Evolutionary conservation across 148 eudicot species (phyloP).

Genomic region (Vaccinium myrtillus): DNA sequence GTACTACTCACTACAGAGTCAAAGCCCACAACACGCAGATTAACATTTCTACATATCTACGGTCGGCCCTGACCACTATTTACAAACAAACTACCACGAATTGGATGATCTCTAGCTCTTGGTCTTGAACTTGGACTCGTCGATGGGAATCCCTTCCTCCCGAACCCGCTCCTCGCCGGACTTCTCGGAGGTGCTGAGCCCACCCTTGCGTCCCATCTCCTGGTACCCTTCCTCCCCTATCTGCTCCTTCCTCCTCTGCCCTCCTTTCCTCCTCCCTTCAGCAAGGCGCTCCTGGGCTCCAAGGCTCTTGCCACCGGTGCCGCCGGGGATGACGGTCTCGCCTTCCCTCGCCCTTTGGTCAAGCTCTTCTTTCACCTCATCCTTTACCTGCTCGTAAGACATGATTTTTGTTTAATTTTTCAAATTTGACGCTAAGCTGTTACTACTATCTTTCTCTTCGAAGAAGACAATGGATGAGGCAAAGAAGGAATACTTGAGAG

Average conservation of each 20-base stretch:
- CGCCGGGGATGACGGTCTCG: slow-evolving; percentile 34
- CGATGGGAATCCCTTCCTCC: slow-evolving; percentile 21
- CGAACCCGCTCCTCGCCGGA: slow-evolving; percentile 18
- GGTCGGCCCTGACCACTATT: too few relatives aligned
- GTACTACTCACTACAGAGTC: too few relatives aligned
- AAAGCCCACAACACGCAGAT: too few relatives aligned
- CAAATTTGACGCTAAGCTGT: too few relatives aligned
- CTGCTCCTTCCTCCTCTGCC: slow-evolving; percentile 51
- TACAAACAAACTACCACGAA: too few relatives aligned
- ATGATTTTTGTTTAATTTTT: not conserved
- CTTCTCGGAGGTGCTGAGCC: slow-evolving; percentile 22
- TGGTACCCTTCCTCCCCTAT: not conserved
- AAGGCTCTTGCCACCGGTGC: slow-evolving; percentile 36
- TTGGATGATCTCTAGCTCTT: not conserved
- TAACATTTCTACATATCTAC: too few relatives aligned
- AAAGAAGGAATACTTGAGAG: not conserved
- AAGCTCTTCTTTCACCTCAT: slow-evolving; percentile 7
- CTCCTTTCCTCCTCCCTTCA: slow-evolving; percentile 43
- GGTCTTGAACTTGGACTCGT: slow-evolving; percentile 29
- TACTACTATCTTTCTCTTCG: too few relatives aligned
- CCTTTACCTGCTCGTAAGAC: slow-evolving; percentile 18
- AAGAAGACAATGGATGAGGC: not conserved
- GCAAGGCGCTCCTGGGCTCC: slow-evolving; percentile 39
- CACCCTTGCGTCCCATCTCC: slow-evolving; percentile 47
- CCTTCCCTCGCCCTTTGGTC: slow-evolving; percentile 30